A percentile compares a stretch with the other conserved stretches of the same genome.
These are phyloP conservation scores for Mortierella sp. DNA, from an alignment of 371 early-diverging fungal genomes.

Conservation along the genomic window DNA sequence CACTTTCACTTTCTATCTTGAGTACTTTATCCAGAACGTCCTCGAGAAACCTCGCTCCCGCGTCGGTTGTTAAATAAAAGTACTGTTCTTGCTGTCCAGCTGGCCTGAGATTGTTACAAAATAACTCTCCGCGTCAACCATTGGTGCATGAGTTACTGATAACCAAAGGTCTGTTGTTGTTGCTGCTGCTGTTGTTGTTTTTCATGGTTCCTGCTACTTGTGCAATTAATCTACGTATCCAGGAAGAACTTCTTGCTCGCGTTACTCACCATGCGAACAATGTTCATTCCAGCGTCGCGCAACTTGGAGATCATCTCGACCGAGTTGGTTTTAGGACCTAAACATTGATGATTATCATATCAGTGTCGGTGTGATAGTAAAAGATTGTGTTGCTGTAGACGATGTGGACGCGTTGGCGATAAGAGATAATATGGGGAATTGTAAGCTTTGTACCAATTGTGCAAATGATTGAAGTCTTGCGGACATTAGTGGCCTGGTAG, in stretches of 20 bases:
- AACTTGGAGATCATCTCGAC: conserved; percentile 89
- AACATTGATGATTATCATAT: not conserved
- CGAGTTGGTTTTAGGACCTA: conserved; percentile 87
- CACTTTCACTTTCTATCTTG: not conserved
- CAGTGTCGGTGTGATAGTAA: not conserved
- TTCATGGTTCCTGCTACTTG: no score
- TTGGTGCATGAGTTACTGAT: no score
- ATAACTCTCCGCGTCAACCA: no score
- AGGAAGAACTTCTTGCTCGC: not conserved
- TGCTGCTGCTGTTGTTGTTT: not conserved
- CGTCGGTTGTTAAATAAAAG: no score
- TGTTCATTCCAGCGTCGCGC: conserved; percentile 95
- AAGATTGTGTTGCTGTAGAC: conserved; percentile 9
- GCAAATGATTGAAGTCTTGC: conserved; percentile 89
- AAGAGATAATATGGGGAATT: not conserved
- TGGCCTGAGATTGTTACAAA: no score
- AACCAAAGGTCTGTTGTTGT: not conserved
- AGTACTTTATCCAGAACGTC: not conserved
- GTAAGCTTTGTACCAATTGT: conserved; percentile 71
- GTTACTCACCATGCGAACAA: conserved; percentile 85
- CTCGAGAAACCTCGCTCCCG: not conserved
- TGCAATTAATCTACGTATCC: not conserved
- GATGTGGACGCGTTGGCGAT: not conserved
- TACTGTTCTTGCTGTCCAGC: no score
- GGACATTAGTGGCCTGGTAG: conserved; percentile 68